These are phyloP conservation scores for Puccinellia tenuiflora DNA, from an alignment of 176 grass and related monocot species.

Conservation along the genomic window DNA sequence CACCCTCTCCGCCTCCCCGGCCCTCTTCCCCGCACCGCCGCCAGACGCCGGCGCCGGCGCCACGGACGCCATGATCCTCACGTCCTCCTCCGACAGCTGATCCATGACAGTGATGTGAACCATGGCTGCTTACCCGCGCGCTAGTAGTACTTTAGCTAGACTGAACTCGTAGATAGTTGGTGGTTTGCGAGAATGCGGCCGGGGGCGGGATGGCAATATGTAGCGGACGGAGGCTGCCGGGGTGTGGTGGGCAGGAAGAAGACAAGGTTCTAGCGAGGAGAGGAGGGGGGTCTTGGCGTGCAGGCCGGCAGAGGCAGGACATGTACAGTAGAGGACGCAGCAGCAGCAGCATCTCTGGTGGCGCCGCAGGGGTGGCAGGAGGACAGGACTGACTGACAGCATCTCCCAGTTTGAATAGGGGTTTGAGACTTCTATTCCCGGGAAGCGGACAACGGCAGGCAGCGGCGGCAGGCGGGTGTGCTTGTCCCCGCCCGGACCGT, in stretches of 20 bases:
- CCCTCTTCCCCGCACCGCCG: neutral
- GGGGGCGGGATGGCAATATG: conserved; percentile 14
- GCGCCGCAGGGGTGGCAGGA: neutral
- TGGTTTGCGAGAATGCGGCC: neutral
- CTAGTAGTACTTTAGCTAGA: neutral
- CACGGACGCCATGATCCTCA: neutral
- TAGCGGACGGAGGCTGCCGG: neutral
- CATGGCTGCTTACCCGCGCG: neutral
- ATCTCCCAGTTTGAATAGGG: conserved; percentile 16
- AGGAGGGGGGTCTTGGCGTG: neutral
- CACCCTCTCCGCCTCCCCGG: conserved; percentile 36
- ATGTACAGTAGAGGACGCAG: neutral
- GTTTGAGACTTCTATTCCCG: conserved; percentile 37
- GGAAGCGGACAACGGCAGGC: conserved; percentile 31
- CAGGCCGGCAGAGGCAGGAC: neutral
- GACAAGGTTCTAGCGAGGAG: neutral
- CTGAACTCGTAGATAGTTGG: too few relatives aligned
- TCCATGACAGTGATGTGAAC: conserved; percentile 2
- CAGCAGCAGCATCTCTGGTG: conserved; percentile 22
- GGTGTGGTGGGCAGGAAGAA: neutral
- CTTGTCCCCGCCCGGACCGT: neutral
- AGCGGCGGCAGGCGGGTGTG: neutral
- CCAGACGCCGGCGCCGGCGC: neutral
- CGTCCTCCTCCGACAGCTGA: neutral
- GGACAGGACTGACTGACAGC: neutral